Conservation (phyloP, 2,329 filamentous ascomycete species). For the Cercospora sesami region DNA sequence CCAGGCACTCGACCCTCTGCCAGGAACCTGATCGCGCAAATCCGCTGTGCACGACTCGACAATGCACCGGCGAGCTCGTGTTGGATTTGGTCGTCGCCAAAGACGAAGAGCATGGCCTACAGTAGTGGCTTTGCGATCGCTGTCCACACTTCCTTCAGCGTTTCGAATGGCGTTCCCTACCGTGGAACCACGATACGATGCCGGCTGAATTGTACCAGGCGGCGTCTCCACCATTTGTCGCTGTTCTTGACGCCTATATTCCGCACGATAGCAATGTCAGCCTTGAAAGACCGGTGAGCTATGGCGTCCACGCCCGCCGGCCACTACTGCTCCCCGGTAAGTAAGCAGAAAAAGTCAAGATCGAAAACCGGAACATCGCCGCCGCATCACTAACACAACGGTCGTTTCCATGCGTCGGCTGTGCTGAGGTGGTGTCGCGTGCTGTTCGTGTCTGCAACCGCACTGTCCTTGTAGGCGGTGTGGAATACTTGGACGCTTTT, state of each 20-base stretch:
- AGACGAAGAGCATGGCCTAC: background rate
- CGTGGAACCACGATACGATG: background rate
- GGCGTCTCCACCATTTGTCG: background rate
- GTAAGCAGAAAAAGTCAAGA: background rate
- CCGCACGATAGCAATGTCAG: background rate
- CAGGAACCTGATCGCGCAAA: background rate
- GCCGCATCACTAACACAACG: background rate
- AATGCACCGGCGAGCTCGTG: background rate
- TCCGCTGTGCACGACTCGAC: background rate
- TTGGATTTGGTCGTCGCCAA: background rate
- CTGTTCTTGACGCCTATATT: background rate
- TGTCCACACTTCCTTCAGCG: background rate
- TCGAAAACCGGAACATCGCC: background rate
- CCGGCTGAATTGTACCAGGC: background rate
- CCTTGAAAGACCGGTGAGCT: background rate
- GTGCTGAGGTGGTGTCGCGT: background rate
- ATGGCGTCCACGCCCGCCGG: background rate
- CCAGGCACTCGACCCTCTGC: background rate
- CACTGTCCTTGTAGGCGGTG: background rate
- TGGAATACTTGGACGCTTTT: background rate
- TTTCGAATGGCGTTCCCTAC: background rate
- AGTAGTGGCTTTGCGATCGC: background rate
- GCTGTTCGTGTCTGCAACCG: background rate
- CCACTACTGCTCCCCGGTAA: background rate
- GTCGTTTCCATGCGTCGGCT: background rate